Conservation (phyloP, 352 stramenopile species). For the Phytopythium cucurbitacearum region DNA sequence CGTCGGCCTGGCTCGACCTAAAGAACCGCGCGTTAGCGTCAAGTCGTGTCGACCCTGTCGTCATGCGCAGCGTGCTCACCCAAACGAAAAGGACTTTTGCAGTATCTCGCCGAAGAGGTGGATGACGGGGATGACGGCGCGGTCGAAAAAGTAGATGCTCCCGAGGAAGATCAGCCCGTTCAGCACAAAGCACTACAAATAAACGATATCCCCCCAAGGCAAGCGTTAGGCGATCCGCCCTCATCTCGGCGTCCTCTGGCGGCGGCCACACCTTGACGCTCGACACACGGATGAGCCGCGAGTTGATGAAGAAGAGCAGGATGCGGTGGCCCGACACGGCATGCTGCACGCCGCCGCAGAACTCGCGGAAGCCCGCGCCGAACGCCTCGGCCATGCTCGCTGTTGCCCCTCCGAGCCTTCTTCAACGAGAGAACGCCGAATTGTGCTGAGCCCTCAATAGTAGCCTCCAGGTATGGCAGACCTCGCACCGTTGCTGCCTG, state of each 20-base stretch:
- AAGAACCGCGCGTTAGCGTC: background rate
- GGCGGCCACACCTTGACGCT: slow-evolving; percentile 57
- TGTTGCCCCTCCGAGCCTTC: background rate
- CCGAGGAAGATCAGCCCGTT: slow-evolving; percentile 88
- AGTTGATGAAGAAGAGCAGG: slow-evolving; percentile 84
- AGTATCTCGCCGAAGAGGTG: slow-evolving; percentile 84
- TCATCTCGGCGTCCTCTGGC: background rate
- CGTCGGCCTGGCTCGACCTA: slow-evolving; percentile 54
- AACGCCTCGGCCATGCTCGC: slow-evolving; percentile 37
- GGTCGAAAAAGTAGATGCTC: slow-evolving; percentile 89
- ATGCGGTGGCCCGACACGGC: slow-evolving; percentile 84
- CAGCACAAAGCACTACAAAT: slow-evolving; percentile 72
- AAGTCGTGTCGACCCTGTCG: background rate
- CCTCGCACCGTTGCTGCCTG: no score
- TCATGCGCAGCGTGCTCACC: slow-evolving; percentile 19
- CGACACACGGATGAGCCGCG: slow-evolving; percentile 77
- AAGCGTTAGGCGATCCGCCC: slow-evolving; percentile 1
- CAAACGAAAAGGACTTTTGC: slow-evolving; percentile 59
- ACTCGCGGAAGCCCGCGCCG: slow-evolving; percentile 70
- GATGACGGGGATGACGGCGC: slow-evolving; percentile 80
- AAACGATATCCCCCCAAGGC: slow-evolving; percentile 1
- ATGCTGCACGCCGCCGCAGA: slow-evolving; percentile 83
- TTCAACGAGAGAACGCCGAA: no score
- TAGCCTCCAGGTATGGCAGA: no score
- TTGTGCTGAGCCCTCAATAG: no score